Evolutionary conservation across 2,329 filamentous ascomycete genomes (phyloP).

Genomic region (Aspergillus sp.): DNA sequence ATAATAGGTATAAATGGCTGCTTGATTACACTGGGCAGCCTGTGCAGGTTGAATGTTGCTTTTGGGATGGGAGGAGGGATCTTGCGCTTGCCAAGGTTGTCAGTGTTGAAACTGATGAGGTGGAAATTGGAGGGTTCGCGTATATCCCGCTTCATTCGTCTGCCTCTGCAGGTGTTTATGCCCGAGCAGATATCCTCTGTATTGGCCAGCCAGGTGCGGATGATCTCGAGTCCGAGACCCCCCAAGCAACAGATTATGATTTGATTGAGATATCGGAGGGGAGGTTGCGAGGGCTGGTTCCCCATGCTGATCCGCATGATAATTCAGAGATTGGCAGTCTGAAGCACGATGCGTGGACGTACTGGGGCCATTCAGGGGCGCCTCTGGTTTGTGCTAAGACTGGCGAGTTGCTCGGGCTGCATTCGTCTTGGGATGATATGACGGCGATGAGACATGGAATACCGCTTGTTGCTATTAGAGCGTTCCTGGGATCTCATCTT

Average conservation of each 20-base stretch:
- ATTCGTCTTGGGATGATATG: conserved; percentile 56
- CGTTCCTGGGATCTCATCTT: conserved; percentile 34
- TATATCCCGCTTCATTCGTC: conserved; percentile 7
- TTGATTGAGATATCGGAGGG: conserved; percentile 8
- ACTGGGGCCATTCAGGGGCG: conserved; percentile 58
- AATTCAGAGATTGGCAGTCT: conserved; percentile 54
- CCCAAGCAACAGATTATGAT: not conserved
- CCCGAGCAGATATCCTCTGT: not conserved
- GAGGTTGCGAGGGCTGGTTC: not conserved
- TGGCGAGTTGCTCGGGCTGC: conserved; percentile 49
- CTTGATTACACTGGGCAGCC: conserved; percentile 44
- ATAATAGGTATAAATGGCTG: conserved; percentile 38
- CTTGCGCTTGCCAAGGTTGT: conserved; percentile 49
- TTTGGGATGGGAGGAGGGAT: conserved; percentile 47
- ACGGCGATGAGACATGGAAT: conserved; percentile 54
- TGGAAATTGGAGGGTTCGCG: not conserved
- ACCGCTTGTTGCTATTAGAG: conserved; percentile 44
- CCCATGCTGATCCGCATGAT: conserved; percentile 46
- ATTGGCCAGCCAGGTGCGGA: conserved; percentile 45
- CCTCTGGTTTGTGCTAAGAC: conserved; percentile 44
- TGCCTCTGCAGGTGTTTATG: not conserved
- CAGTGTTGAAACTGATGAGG: conserved; percentile 24
- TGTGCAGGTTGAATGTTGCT: conserved; percentile 41
- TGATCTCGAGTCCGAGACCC: conserved; percentile 28
- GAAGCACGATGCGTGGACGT: conserved; percentile 58